These are phyloP conservation scores for Tetrastigma voinierianum DNA, from an alignment of 164 flowering plant species.

Conservation along the genomic window DNA sequence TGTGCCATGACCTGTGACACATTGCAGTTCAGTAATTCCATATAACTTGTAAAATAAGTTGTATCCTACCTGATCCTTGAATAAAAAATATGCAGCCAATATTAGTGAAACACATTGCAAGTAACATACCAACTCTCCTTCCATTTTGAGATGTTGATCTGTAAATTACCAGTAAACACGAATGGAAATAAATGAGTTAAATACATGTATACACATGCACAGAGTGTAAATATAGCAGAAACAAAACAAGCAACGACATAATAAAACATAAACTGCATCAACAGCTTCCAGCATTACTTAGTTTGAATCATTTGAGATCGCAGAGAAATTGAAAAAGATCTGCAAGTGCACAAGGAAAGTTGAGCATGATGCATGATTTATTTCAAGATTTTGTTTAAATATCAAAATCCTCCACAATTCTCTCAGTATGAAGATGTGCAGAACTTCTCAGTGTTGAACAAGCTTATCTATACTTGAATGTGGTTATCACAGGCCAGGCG, in stretches of 20 bases:
- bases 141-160: slow-evolving; percentile 1
- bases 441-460: not conserved
- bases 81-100: not conserved
- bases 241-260: not conserved
- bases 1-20: slow-evolving; percentile 34
- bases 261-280: not conserved
- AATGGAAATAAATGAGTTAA: not conserved
- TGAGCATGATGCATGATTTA: slow-evolving; percentile 11
- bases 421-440: not conserved
- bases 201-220: not conserved
- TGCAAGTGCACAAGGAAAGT: slow-evolving; percentile 2
- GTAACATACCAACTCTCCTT: slow-evolving; percentile 9
- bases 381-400: not conserved
- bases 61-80: no score
- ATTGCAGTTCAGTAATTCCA: not conserved
- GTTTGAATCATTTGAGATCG: slow-evolving; percentile 5
- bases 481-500: not conserved
- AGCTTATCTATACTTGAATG: not conserved
- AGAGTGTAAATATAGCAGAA: not conserved
- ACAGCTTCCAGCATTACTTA: not conserved
- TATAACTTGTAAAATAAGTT: no score
- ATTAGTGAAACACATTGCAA: not conserved
- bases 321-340: not conserved
- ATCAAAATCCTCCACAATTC: not conserved
- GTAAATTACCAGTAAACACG: slow-evolving; percentile 7